These are phyloP conservation scores for Nicotiana benthamiana DNA, from an alignment of 257 asterid species.

Conservation along the genomic window DNA sequence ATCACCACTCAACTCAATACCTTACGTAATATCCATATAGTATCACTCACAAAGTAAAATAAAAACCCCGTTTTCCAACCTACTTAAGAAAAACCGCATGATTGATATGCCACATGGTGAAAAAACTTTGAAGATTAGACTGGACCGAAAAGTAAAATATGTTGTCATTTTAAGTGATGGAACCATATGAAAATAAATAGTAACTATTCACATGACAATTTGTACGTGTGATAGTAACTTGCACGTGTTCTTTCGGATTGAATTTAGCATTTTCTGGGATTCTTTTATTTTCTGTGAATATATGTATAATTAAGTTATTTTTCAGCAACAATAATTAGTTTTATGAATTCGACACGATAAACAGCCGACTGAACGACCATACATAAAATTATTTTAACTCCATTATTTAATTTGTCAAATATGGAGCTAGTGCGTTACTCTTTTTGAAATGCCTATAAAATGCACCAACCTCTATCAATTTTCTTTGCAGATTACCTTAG, in stretches of 20 bases:
- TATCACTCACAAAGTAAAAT: background rate
- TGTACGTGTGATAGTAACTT: background rate
- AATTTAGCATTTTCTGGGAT: background rate
- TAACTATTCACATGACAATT: background rate
- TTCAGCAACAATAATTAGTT: no score
- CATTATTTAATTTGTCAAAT: background rate
- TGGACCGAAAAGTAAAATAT: no score
- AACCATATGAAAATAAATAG: no score
- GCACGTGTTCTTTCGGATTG: background rate
- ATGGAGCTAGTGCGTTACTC: background rate
- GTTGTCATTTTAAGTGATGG: no score
- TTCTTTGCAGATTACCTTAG: background rate
- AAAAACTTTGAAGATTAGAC: no score
- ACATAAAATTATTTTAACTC: background rate
- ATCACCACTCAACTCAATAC: background rate
- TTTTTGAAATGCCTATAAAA: conserved; percentile 11
- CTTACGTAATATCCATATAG: background rate
- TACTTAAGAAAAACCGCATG: no score
- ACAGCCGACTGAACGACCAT: background rate
- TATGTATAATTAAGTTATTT: no score
- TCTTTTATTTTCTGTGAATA: background rate
- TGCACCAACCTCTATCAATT: background rate
- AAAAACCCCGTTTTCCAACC: no score
- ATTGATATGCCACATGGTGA: no score
- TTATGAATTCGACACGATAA: background rate